phyloP scores from a whole-genome alignment of 2,329 filamentous ascomycete genomes.

The Tympanopsis confertula region DNA sequence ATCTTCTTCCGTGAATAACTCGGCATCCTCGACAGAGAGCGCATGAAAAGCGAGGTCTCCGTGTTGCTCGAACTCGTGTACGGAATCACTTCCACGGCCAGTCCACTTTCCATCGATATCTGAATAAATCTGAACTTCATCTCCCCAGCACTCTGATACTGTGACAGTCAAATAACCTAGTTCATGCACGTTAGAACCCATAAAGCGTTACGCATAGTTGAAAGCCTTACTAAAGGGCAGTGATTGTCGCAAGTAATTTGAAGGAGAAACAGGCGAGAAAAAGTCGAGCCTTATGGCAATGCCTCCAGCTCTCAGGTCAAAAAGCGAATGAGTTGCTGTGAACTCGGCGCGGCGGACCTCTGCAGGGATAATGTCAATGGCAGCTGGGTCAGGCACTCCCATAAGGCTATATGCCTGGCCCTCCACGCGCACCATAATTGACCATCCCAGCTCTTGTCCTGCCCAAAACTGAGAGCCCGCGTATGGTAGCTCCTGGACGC shows the following conservation, averaged over 20 bases:
- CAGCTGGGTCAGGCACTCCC: conserved; percentile 15
- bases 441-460: conserved; percentile 25
- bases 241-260: conserved; percentile 26
- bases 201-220: not conserved
- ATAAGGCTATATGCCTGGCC: conserved; percentile 26
- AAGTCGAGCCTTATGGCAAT: conserved; percentile 25
- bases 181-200: not conserved
- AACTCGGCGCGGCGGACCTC: conserved; percentile 20
- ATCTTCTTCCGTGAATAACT: conserved; percentile 17
- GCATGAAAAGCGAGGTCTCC: conserved; percentile 11
- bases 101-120: conserved; percentile 30
- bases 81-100: conserved; percentile 13
- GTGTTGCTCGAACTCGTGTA: not conserved
- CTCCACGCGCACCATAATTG: conserved; percentile 25
- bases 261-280: conserved; percentile 28
- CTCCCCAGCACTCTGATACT: conserved; percentile 14
- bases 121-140: conserved; percentile 24
- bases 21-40: conserved; percentile 13
- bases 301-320: conserved; percentile 21
- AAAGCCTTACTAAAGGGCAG: conserved; percentile 20
- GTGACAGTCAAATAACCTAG: conserved; percentile 1
- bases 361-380: conserved; percentile 14
- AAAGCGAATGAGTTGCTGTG: conserved; percentile 26
- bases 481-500: conserved; percentile 19
- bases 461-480: conserved; percentile 28